Conservation (phyloP, 139 green algal species). For the Closterium sp. region DNA sequence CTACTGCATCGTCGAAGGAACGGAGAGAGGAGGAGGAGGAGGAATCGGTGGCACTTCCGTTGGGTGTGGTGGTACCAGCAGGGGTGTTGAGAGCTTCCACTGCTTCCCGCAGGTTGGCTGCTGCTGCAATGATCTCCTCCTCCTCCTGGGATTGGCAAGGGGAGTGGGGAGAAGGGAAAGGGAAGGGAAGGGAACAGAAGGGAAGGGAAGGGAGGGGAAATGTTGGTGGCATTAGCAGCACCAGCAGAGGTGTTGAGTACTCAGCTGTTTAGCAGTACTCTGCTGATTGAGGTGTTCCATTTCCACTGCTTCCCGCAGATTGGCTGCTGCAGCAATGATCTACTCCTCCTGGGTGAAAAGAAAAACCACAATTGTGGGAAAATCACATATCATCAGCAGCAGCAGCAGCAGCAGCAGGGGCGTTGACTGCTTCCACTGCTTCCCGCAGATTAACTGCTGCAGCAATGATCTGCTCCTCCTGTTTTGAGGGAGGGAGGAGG, state of each 20-base stretch:
- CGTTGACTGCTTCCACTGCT: neutral
- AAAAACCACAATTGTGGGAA: too few species aligned
- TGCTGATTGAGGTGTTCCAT: too few species aligned
- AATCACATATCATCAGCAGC: too few species aligned
- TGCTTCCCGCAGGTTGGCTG: neutral
- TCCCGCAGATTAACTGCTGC: neutral
- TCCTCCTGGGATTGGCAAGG: neutral
- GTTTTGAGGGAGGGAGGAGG: too few species aligned
- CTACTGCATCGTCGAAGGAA: neutral
- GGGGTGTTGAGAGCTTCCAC: neutral
- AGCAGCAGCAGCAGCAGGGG: too few species aligned
- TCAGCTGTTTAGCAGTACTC: too few species aligned
- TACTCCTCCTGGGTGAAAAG: neutral
- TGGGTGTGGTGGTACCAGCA: neutral
- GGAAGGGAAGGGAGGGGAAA: too few species aligned
- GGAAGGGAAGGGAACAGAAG: too few species aligned
- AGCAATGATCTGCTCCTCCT: too few species aligned
- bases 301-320: neutral
- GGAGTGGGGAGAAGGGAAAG: too few species aligned
- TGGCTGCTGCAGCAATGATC: neutral
- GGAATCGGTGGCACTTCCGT: neutral
- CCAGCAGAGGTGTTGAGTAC: too few species aligned
- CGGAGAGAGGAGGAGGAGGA: neutral
- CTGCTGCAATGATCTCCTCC: neutral
- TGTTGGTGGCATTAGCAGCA: too few species aligned